These are phyloP conservation scores for Mycena capillaripes DNA, from an alignment of 768 basidiomycete genomes.

Conservation along the genomic window DNA sequence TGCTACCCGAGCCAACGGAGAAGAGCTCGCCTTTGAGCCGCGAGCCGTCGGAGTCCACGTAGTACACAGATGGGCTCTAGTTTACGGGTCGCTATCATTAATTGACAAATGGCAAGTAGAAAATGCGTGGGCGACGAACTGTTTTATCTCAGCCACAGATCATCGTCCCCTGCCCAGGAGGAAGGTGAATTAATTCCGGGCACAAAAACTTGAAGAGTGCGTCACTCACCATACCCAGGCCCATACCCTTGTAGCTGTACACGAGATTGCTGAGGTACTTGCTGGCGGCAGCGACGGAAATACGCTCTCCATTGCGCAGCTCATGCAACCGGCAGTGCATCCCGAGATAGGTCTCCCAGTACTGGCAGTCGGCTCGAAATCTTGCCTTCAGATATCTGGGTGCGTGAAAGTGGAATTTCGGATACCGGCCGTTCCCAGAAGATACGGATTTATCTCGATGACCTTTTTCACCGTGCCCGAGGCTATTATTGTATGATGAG, in stretches of 20 bases:
- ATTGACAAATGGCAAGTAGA: background rate
- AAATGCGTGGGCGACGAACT: constrained; percentile 56
- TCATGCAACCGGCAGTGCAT: constrained; percentile 98
- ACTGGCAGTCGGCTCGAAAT: constrained; percentile 86
- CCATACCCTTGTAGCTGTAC: constrained; percentile 99
- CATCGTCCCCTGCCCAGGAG: constrained; percentile 89
- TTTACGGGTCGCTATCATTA: background rate
- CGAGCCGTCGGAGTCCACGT: constrained; percentile 97
- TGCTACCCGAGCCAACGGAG: constrained; percentile 97
- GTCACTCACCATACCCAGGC: constrained; percentile 90
- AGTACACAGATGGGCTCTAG: constrained; percentile 96
- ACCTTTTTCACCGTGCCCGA: constrained; percentile 99
- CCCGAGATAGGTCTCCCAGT: constrained; percentile 99
- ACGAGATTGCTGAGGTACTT: constrained; percentile 98
- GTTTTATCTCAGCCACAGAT: constrained; percentile 99
- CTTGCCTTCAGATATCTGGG: background rate
- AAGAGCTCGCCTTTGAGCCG: constrained; percentile 96
- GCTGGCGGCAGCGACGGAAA: constrained; percentile 97
- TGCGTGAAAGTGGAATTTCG: too few relatives aligned
- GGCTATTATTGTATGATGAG: constrained; percentile 70
- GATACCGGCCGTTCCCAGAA: constrained; percentile 97
- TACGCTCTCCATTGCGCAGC: constrained; percentile 94
- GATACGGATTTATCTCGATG: constrained; percentile 98
- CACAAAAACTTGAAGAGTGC: too few relatives aligned
- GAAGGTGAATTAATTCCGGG: too few relatives aligned